Evolutionary conservation across 2,329 filamentous ascomycete genomes (phyloP), one percentile per base, ranked within the genome.

Genomic region (Colletotrichum musicola): DNA sequence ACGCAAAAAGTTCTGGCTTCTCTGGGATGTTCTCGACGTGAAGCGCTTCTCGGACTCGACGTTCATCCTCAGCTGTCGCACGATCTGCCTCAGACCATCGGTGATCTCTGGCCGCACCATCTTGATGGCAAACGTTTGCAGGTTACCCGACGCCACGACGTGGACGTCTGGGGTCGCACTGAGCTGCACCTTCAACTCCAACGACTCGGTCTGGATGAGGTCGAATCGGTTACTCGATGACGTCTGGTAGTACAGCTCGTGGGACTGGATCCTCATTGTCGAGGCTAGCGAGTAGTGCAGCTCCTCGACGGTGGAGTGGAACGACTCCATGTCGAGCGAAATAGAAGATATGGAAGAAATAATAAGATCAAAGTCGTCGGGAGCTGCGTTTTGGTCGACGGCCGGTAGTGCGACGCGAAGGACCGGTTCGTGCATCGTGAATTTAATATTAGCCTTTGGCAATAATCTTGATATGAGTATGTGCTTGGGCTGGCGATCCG

Each of bases 371-470:
- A 96, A 98, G 72, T 98, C 95, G 69, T 94, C 93, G 0, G 89
- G 86, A 27, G 90, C 88, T 47, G 85, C 82, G 2, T 82, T 83
- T 62, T 86, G 85, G 69, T 92, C 88, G 71, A 96, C 89, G 0
- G 95, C 91, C 5, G 95, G 95, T 4, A 99, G 84, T 7, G 95
- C 90, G 71, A 99, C 95, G 73, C 97, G 90, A 71, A 98, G 79
- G 16, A 99, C 97, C 1, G 96, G 96, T 77, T 99, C 96, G 75
- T 99, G 96, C 81, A 99, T 92, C 0, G 96, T 98, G 47, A 98
- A 90, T 76, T 98, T 99, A 79, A 98, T 92, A 75, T 88, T 97
- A 0, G 95, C 93, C 81, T 98, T 98, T 1, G 96, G 96, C 9
- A 99, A 84, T 4, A 98, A 86, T n/a, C 93, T 90, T 14, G 95